Conservation (phyloP, 2,329 filamentous ascomycete species). For the Calonectria hongkongensis region DNA sequence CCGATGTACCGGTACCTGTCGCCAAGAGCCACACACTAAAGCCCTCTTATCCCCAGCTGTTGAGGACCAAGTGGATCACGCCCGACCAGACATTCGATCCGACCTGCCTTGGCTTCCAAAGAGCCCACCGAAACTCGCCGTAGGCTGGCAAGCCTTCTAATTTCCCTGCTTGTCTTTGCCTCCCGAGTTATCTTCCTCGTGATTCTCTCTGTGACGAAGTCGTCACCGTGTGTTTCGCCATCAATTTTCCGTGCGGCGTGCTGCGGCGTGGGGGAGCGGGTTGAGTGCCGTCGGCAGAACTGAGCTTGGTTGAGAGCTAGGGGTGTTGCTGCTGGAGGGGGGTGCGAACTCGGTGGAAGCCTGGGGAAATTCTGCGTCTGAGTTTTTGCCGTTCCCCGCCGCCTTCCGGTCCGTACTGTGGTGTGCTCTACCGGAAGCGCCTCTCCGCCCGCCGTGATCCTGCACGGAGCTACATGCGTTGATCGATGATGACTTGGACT, state of each 20-base stretch:
- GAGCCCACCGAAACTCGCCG: constrained; percentile 50
- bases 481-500: not conserved
- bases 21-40: constrained; percentile 28
- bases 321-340: constrained; percentile 32
- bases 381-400: constrained; percentile 25
- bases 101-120: constrained; percentile 38
- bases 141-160: constrained; percentile 42
- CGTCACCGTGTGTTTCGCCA: not conserved
- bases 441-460: constrained; percentile 10
- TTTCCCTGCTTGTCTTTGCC: constrained; percentile 27
- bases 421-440: constrained; percentile 8
- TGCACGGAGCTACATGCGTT: not conserved
- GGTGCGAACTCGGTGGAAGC: constrained; percentile 33
- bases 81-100: constrained; percentile 48
- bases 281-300: constrained; percentile 37
- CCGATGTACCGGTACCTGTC: constrained; percentile 49
- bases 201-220: not conserved
- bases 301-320: constrained; percentile 40
- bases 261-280: not conserved
- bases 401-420: constrained; percentile 15
- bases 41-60: constrained; percentile 49
- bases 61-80: constrained; percentile 53
- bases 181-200: not conserved
- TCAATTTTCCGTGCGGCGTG: constrained; percentile 29
- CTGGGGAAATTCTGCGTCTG: constrained; percentile 27